Conservation (phyloP, 257 asterid species). For the Solanum bulbocastanum region DNA sequence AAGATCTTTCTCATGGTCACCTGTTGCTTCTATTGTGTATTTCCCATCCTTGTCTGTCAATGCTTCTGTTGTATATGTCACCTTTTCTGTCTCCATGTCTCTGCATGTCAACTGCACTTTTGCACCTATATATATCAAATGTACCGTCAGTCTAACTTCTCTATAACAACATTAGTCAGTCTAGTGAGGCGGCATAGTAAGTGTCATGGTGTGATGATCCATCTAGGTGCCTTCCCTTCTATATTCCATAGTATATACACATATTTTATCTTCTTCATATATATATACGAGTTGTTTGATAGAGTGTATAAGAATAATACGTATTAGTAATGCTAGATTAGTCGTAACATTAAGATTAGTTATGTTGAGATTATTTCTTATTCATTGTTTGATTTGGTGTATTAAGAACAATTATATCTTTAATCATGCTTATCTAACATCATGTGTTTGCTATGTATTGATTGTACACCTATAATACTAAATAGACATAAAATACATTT, state of each 20-base stretch:
- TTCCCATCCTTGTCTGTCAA: conserved; percentile 12
- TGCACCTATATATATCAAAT: conserved; percentile 15
- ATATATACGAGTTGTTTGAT: no score
- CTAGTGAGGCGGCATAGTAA: not conserved
- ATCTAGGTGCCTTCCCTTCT: not conserved
- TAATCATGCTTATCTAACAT: not conserved
- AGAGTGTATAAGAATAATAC: not conserved
- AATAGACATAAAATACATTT: not conserved
- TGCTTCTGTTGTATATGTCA: conserved; percentile 3
- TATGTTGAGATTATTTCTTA: no score
- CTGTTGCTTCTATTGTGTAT: conserved; percentile 11
- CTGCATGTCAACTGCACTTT: conserved; percentile 25
- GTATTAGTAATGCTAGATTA: not conserved
- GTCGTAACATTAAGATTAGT: no score
- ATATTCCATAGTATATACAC: not conserved
- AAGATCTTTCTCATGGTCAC: conserved; percentile 29
- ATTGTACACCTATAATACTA: not conserved
- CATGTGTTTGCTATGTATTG: not conserved
- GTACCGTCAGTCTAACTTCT: not conserved
- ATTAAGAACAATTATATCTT: not conserved
- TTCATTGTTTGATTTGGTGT: not conserved
- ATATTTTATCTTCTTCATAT: not conserved
- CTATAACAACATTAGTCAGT: not conserved
- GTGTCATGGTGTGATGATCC: not conserved
- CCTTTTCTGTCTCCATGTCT: not conserved